phyloP scores from a whole-genome alignment of 441 rosid species.

The Gossypium gossypioides region DNA sequence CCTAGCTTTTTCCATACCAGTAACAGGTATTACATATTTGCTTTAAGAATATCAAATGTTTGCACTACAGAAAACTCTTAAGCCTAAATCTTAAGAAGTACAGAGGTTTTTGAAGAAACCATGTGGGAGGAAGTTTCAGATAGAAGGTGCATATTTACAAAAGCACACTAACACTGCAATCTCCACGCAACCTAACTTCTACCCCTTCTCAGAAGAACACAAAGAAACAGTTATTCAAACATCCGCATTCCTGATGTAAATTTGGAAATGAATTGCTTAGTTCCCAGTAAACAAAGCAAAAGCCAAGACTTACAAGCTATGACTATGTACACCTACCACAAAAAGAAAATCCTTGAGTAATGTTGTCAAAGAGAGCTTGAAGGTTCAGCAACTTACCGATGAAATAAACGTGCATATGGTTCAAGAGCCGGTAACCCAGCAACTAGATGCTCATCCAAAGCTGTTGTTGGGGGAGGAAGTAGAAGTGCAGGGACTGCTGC shows the following conservation, averaged over 20 bases:
- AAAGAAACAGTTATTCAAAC: not conserved
- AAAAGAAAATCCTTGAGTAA: not conserved
- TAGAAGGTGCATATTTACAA: not conserved
- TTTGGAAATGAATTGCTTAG: not conserved
- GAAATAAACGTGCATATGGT: conserved; percentile 94
- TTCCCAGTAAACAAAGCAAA: not conserved
- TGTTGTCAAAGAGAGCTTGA: not conserved
- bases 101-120: not conserved
- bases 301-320: not conserved
- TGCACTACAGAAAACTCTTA: not conserved
- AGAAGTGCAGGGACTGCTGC: conserved; percentile 97
- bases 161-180: not conserved
- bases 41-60: not conserved
- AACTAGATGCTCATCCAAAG: conserved; percentile 93
- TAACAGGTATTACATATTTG: not conserved
- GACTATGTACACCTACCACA: not conserved
- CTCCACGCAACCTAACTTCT: not conserved
- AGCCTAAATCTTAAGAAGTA: not conserved
- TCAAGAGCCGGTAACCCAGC: conserved; percentile 98
- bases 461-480: conserved; percentile 95
- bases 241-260: not conserved
- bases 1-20: not conserved
- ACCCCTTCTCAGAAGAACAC: not conserved
- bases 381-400: conserved; percentile 50
- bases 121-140: not conserved